Evolutionary conservation across 768 basidiomycete genomes (phyloP).

Genomic region (Fistulinella prunicolor): DNA sequence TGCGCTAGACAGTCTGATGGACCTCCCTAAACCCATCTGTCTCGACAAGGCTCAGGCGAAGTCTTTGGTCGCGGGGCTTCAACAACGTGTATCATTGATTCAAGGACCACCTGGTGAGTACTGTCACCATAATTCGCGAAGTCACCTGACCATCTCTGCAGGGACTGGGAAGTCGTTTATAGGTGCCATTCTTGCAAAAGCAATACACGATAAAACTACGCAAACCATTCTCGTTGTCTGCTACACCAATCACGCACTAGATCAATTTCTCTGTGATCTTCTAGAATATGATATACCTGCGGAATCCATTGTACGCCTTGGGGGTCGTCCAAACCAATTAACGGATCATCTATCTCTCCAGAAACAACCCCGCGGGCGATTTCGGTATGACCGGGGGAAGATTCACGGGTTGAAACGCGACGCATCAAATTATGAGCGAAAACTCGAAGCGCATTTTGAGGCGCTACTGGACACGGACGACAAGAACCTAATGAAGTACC

Average conservation of each 20-base stretch:
- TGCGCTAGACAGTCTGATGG: conserved; percentile 40
- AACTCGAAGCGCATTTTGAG: not conserved
- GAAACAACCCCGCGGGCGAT: too few species aligned
- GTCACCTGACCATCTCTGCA: conserved; percentile 21
- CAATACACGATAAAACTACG: conserved; percentile 46
- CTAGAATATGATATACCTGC: conserved; percentile 55
- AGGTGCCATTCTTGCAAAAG: conserved; percentile 62
- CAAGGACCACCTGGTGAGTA: conserved; percentile 77
- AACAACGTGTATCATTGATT: conserved; percentile 56
- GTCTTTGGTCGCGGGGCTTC: conserved; percentile 51
- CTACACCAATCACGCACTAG: conserved; percentile 73
- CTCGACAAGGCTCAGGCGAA: conserved; percentile 38
- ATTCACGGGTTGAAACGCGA: conserved; percentile 28
- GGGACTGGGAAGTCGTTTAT: conserved; percentile 78
- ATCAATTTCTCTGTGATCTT: conserved; percentile 64
- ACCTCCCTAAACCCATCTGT: conserved; percentile 37
- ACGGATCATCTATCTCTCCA: conserved; percentile 51
- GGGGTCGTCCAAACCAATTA: conserved; percentile 49
- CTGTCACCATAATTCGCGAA: too few species aligned
- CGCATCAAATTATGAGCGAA: not conserved
- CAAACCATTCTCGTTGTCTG: conserved; percentile 41
- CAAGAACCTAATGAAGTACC: not conserved
- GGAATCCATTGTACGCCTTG: conserved; percentile 51
- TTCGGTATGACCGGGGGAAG: conserved; percentile 37
- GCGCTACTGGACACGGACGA: conserved; percentile 15